Base-by-base conservation (phyloP, 2,329 filamentous ascomycete genomes). In the Huntiella decipiens region DNA sequence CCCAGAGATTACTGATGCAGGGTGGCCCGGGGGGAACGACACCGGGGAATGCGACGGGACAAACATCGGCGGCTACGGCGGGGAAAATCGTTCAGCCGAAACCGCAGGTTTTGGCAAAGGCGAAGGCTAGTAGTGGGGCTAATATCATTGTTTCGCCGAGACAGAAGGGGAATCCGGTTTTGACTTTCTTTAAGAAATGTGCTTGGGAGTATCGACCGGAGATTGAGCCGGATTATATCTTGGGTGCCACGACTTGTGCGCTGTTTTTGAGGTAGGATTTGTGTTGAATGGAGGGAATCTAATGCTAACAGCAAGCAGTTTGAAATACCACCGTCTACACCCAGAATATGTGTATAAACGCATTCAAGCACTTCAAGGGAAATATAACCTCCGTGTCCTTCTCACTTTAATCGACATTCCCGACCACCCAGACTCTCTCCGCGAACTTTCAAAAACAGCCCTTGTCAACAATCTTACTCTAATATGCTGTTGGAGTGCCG, bases 341-440 rank as follows among this genome's bases (percentile, higher is more conserved):
- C 91, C 91, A 1, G 91, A 98, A 62, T 98, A 98, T 66, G 85
- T 98, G 56, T 96, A 96, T 65, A 86, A 81, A 17, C 81, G 91
- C 48, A 92, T 98, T 54, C 79, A 82, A 44, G 76, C 78, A 42
- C 67, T 98, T 4, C 82, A 82, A 44, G 83, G 82, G 43, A 84
- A 82, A 62, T 96, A 92, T 64, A 80, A 78, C 53, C 71, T 98
- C 15, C 82, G 91, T 41, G 71, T 98, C 44, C 65, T 98, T 22
- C 71, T 98, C 42, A 78, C 80, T 15, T 86, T 96, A 74, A 87
- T 96, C 19, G 91, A 98, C 60, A 94, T 98, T 44, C 76, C 80
- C 17, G 94, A 93, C 57, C 91, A 96, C 56, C 85, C 96, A 61
- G 86, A 94, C 48, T 73, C 79, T 3, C 63, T 98, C 44, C 84